These are phyloP conservation scores for Diversispora eburnea DNA, from an alignment of 192 early-diverging fungal species.

Conservation along the genomic window DNA sequence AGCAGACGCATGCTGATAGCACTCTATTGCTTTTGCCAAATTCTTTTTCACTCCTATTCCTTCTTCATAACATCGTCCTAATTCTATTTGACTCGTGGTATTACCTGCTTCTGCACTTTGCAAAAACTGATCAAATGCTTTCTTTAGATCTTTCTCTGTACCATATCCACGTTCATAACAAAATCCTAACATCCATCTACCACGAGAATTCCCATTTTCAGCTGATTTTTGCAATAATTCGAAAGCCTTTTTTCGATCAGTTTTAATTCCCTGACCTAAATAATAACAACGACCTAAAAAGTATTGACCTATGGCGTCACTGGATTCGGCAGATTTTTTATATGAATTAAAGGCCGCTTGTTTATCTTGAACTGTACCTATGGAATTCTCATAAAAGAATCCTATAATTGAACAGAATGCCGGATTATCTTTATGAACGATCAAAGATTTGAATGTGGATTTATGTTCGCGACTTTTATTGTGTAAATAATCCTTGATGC, in stretches of 20 bases:
- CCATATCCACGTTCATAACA: conserved; percentile 8
- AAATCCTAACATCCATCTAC: conserved; percentile 6
- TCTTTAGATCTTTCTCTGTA: not conserved
- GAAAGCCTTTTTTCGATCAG: not conserved
- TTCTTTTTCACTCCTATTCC: conserved; percentile 59
- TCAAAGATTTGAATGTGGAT: not conserved
- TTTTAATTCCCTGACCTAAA: not conserved
- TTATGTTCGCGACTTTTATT: conserved; percentile 12
- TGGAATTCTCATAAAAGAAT: not conserved
- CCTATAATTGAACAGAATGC: not conserved
- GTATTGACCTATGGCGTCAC: conserved; percentile 3
- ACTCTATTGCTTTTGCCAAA: conserved; percentile 51
- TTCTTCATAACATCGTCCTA: conserved; percentile 64
- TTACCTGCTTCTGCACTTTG: conserved; percentile 52
- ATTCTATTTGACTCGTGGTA: conserved; percentile 69
- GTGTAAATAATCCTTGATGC: conserved; percentile 7
- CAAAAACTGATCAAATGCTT: not conserved
- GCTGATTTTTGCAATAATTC: not conserved
- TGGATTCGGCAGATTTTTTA: conserved; percentile 2
- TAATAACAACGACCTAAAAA: conserved; percentile 11
- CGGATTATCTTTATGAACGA: not conserved
- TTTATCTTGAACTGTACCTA: conserved; percentile 15
- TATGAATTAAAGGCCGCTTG: not conserved
- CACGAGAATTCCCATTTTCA: not conserved
- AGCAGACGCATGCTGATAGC: conserved; percentile 52